These are phyloP conservation scores for Colletotrichum lupini DNA, from an alignment of 2,329 filamentous ascomycete species.

Conservation along the genomic window DNA sequence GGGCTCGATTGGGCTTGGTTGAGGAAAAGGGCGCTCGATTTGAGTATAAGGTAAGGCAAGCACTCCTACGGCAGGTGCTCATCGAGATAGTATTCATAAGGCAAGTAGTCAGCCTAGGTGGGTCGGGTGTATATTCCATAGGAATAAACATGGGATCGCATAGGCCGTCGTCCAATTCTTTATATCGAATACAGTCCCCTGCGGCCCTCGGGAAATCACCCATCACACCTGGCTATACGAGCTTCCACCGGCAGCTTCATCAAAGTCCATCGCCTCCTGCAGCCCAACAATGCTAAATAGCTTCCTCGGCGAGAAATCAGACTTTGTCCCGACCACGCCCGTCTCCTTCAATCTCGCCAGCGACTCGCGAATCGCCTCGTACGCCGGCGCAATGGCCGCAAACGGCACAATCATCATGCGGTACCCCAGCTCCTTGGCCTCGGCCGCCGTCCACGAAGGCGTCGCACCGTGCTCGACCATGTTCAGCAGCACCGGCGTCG, in stretches of 20 bases:
- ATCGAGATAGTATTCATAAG: no score
- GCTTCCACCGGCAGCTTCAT: constrained; percentile 41
- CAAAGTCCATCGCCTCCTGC: constrained; percentile 61
- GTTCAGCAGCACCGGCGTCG: constrained; percentile 65
- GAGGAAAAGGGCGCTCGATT: no score
- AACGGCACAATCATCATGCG: constrained; percentile 69
- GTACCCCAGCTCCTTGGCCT: constrained; percentile 67
- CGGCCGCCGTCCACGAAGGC: constrained; percentile 61
- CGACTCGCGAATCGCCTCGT: constrained; percentile 52
- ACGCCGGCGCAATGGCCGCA: constrained; percentile 58
- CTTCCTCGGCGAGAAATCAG: constrained; percentile 56
- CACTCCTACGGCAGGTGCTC: no score
- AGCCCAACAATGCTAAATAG: constrained; percentile 65
- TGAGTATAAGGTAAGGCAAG: no score
- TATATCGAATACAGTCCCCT: background rate
- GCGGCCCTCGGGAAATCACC: no score
- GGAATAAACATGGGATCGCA: rapidly evolving
- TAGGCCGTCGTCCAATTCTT: background rate
- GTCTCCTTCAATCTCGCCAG: constrained; percentile 50
- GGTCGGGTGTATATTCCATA: no score
- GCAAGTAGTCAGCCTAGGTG: no score
- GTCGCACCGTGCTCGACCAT: constrained; percentile 67
- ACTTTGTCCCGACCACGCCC: constrained; percentile 50
- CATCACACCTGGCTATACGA: constrained; percentile 25
- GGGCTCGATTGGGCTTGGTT: no score